phyloP scores from a whole-genome alignment of 305 asterid genomes.

The Fraxinus latifolia region DNA sequence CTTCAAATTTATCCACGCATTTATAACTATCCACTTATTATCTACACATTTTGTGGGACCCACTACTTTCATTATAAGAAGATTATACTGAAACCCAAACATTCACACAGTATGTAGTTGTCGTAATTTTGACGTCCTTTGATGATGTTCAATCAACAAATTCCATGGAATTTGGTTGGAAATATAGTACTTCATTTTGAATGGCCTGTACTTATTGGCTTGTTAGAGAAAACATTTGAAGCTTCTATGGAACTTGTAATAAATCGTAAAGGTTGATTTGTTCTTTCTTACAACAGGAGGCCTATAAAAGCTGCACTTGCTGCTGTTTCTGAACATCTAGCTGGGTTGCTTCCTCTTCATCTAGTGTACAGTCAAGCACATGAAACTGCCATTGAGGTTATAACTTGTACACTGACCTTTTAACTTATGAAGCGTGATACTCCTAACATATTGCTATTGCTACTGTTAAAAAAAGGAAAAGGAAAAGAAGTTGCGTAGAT shows the following conservation, averaged over 20 bases:
- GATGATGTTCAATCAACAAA: neutral
- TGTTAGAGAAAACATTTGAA: neutral
- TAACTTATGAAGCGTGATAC: constrained; percentile 8
- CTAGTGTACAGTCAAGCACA: constrained; percentile 96
- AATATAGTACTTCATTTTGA: constrained; percentile 6
- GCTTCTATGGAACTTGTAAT: constrained; percentile 16
- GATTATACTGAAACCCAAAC: neutral
- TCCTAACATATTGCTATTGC: constrained; percentile 10
- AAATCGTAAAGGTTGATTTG: constrained; percentile 14
- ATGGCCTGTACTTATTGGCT: neutral
- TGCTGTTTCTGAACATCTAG: constrained; percentile 90
- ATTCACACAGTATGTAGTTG: neutral
- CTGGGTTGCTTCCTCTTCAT: constrained; percentile 98
- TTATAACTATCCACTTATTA: neutral
- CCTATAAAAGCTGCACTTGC: constrained; percentile 94
- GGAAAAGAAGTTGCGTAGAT: neutral
- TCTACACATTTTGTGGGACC: neutral
- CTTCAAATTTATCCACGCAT: neutral
- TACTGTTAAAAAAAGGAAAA: neutral
- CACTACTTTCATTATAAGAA: neutral
- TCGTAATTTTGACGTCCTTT: neutral
- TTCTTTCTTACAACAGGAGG: constrained; percentile 54
- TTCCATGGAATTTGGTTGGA: constrained; percentile 19
- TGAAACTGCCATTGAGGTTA: constrained; percentile 90
- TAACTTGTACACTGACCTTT: constrained; percentile 18